A percentile compares a stretch with the other conserved stretches of the same genome.
Conservation (phyloP, 305 asterid species). For the Solanum aculeatissimum region DNA sequence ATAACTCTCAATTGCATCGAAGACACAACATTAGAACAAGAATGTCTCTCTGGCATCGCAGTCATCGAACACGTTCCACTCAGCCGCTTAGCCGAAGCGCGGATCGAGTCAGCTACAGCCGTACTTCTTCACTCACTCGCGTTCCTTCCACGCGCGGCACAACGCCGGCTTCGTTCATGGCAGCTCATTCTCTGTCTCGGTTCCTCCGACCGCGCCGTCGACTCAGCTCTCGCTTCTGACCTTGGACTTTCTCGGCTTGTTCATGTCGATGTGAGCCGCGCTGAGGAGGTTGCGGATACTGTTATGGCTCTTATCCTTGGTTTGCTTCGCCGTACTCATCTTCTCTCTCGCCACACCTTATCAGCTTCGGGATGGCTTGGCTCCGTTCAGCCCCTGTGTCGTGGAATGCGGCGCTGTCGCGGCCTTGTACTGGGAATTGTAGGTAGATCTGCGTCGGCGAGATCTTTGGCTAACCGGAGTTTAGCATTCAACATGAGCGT, state of each 20-base stretch:
- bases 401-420: conserved; percentile 98
- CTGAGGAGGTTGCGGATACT: conserved; percentile 98
- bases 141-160: conserved; percentile 99
- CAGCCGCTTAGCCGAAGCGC: conserved; percentile 77
- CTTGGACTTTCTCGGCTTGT: conserved; percentile 70
- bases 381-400: conserved; percentile 97
- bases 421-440: conserved; percentile 96
- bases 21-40: conserved; percentile 60
- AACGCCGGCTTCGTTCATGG: conserved; percentile 92
- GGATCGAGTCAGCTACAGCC: conserved; percentile 87
- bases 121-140: conserved; percentile 94
- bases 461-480: conserved; percentile 80
- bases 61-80: conserved; percentile 84
- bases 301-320: conserved; percentile 95
- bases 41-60: conserved; percentile 74
- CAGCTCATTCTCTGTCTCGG: conserved; percentile 96
- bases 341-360: conserved; percentile 76
- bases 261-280: conserved; percentile 90
- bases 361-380: conserved; percentile 99
- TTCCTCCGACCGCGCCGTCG: conserved; percentile 78
- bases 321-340: conserved; percentile 82
- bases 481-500: conserved; percentile 97
- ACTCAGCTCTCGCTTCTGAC: conserved; percentile 82
- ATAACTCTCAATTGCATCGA: conserved; percentile 95
- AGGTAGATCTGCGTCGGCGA: conserved; percentile 94